Conservation (phyloP, 306 rosid genomes). For the Rubus parviflorus region DNA sequence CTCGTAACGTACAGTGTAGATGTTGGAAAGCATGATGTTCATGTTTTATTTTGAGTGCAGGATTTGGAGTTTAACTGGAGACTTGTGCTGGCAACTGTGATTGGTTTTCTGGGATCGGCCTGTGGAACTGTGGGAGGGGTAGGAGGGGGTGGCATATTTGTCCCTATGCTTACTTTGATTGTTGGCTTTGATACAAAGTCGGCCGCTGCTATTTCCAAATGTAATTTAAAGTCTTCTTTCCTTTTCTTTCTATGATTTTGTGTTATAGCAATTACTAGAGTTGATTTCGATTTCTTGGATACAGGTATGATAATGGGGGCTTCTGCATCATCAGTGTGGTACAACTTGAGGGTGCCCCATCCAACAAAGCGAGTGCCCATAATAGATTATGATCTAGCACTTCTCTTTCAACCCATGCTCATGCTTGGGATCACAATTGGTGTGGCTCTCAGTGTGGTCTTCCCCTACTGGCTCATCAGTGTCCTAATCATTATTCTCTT, state of each 20-base stretch:
- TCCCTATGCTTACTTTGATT: conserved; percentile 88
- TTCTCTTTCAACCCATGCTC: conserved; percentile 88
- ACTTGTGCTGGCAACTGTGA: conserved; percentile 64
- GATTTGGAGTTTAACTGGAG: conserved; percentile 69
- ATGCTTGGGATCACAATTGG: conserved; percentile 94
- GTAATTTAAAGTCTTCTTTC: conserved; percentile 34
- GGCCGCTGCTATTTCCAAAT: conserved; percentile 95
- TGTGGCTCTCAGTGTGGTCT: conserved; percentile 82
- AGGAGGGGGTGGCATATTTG: conserved; percentile 96
- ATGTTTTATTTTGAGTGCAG: conserved; percentile 29
- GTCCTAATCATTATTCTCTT: conserved; percentile 84
- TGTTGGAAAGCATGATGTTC: background rate
- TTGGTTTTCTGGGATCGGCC: conserved; percentile 87
- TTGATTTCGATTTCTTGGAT: background rate
- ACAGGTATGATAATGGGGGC: conserved; percentile 98
- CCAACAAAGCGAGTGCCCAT: conserved; percentile 86
- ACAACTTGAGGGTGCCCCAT: conserved; percentile 80
- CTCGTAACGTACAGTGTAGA: background rate
- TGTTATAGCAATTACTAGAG: background rate
- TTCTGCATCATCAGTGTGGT: conserved; percentile 85
- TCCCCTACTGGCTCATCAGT: conserved; percentile 96
- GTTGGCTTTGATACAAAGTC: conserved; percentile 90
- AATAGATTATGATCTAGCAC: conserved; percentile 81
- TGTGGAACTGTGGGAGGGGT: conserved; percentile 97
- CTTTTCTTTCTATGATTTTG: background rate